Evolutionary conservation across 2,329 filamentous ascomycete species (phyloP).

Genomic region (Cladobotryum protrusum): DNA sequence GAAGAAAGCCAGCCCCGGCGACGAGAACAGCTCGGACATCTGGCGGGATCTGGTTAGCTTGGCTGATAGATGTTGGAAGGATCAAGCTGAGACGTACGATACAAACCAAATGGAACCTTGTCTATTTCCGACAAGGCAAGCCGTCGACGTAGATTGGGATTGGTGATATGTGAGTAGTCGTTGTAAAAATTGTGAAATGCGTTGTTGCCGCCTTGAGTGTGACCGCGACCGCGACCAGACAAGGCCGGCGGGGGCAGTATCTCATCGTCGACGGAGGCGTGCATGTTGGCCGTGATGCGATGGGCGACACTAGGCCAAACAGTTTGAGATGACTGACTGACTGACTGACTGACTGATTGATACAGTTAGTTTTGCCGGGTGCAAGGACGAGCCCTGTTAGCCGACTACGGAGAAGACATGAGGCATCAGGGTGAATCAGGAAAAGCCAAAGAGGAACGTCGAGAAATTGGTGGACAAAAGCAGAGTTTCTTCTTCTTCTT

Average conservation of each 20-base stretch:
- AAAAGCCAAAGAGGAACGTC: too few relatives aligned
- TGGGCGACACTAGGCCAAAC: neutral
- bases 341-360: neutral
- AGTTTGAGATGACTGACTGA: neutral
- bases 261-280: conserved; percentile 29
- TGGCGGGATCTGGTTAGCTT: conserved; percentile 14
- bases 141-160: conserved; percentile 70
- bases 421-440: neutral
- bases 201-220: conserved; percentile 56
- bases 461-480: too few relatives aligned
- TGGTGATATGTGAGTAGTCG: conserved; percentile 57
- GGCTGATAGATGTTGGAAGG: too few relatives aligned
- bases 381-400: conserved; percentile 13
- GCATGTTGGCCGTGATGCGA: conserved; percentile 19
- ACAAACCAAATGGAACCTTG: conserved; percentile 69
- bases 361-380: neutral
- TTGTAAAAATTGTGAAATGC: conserved; percentile 72
- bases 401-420: conserved; percentile 11
- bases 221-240: conserved; percentile 23
- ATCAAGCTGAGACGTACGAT: conserved; percentile 38
- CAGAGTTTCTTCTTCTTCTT: too few relatives aligned
- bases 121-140: conserved; percentile 74
- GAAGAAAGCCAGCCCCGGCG: conserved; percentile 77
- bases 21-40: conserved; percentile 67
- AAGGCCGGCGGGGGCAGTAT: conserved; percentile 38